Evolutionary conservation across 495 filamentous ascomycete species (phyloP).

Genomic region (Talaromyces trachyspermus): DNA sequence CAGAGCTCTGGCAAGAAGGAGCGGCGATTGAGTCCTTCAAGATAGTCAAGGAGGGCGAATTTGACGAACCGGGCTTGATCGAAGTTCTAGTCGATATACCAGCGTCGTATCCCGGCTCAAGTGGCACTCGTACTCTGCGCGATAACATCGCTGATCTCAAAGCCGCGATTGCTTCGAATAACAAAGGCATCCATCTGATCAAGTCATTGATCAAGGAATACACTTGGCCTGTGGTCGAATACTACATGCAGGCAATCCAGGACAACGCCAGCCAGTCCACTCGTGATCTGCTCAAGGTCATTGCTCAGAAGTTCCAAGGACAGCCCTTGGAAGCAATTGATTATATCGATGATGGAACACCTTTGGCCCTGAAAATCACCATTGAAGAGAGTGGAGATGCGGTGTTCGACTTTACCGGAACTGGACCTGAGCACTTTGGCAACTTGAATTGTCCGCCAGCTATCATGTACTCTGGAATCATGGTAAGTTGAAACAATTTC

Average conservation of each 20-base stretch:
- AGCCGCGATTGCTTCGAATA: conserved; percentile 92
- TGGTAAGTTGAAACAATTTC: conserved; percentile 29
- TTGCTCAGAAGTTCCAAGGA: conserved; percentile 72
- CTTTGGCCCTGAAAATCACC: conserved; percentile 41
- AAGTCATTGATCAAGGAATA: conserved; percentile 80
- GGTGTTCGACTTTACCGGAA: conserved; percentile 69
- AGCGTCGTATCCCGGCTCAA: conserved; percentile 77
- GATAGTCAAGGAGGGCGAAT: conserved; percentile 80
- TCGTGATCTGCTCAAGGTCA: conserved; percentile 71
- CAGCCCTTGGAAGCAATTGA: conserved; percentile 71
- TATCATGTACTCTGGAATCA: conserved; percentile 90
- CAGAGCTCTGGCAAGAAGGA: conserved; percentile 90
- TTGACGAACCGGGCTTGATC: conserved; percentile 80
- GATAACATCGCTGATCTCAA: conserved; percentile 96
- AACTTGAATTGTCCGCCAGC: conserved; percentile 95
- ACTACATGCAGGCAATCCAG: conserved; percentile 95
- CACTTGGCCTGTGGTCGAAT: conserved; percentile 81
- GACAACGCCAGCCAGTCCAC: conserved; percentile 85
- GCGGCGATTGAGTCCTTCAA: conserved; percentile 91
- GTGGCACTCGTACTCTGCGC: conserved; percentile 79
- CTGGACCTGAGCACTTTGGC: conserved; percentile 87
- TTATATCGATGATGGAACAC: conserved; percentile 73
- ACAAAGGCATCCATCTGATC: conserved; percentile 91
- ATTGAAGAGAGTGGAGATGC: conserved; percentile 78
- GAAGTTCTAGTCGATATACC: conserved; percentile 80